A percentile compares a stretch with the other conserved stretches of the same genome.
phyloP scores from a whole-genome alignment of 2,329 filamentous ascomycete species.

The Sclerotiophoma versabilis region DNA sequence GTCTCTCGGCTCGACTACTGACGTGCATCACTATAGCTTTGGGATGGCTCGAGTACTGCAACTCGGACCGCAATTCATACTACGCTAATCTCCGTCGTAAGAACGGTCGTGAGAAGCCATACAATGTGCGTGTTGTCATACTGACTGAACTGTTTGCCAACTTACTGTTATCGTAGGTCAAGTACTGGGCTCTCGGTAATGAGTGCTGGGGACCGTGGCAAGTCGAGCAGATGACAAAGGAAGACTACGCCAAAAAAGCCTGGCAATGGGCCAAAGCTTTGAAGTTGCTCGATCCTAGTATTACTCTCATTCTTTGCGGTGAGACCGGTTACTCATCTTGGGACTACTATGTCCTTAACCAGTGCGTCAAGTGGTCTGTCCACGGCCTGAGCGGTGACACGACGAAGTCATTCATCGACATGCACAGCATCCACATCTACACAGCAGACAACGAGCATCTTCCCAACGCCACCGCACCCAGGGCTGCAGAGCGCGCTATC shows the following conservation, averaged over 20 bases:
- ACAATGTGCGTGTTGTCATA: conserved; percentile 60
- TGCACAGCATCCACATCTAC: conserved; percentile 84
- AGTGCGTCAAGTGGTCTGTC: conserved; percentile 65
- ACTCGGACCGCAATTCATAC: conserved; percentile 76
- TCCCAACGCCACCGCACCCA: conserved; percentile 61
- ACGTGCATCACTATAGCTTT: conserved; percentile 58
- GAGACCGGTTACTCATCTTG: conserved; percentile 72
- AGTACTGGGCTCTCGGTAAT: conserved; percentile 88
- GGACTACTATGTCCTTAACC: conserved; percentile 76
- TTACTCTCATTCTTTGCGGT: conserved; percentile 77
- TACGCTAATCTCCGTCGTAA: conserved; percentile 81
- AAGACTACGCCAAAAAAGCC: conserved; percentile 72
- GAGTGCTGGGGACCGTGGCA: conserved; percentile 73
- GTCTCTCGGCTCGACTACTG: conserved; percentile 20
- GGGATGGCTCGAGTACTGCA: conserved; percentile 87
- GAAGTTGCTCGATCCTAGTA: conserved; percentile 72
- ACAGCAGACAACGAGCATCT: conserved; percentile 63
- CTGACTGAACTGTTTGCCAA: background rate
- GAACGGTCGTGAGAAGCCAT: conserved; percentile 78
- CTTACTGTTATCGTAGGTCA: conserved; percentile 55
- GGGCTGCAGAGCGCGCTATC: conserved; percentile 76
- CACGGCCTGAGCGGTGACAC: conserved; percentile 58
- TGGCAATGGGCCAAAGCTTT: conserved; percentile 76
- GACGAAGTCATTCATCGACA: conserved; percentile 67
- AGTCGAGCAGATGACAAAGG: conserved; percentile 72